Conservation (phyloP, 108 stramenopile species). For the Nannochloropsis gaditana region DNA sequence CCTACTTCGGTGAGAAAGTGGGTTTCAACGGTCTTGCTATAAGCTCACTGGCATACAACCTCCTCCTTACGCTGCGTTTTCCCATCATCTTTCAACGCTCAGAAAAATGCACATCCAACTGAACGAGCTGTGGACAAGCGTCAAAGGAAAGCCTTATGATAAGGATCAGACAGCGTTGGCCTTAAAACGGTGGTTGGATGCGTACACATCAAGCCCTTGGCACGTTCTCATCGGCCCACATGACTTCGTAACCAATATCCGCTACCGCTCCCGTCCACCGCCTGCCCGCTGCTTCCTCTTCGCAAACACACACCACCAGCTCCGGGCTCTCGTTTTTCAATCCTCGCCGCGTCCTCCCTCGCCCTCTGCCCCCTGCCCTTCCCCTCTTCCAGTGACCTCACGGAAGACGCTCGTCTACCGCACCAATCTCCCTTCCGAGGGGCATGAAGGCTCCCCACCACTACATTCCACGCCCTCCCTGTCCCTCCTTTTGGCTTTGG, state of each 20-base stretch:
- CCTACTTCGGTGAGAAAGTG: too few species aligned
- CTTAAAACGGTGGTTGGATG: neutral
- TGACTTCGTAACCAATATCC: constrained; percentile 6
- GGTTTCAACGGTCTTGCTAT: too few species aligned
- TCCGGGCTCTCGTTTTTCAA: neutral
- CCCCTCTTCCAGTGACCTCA: neutral
- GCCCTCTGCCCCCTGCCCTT: neutral
- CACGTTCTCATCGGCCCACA: neutral
- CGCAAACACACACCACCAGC: neutral
- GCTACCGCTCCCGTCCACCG: constrained; percentile 11
- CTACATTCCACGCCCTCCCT: neutral
- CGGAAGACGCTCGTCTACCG: neutral
- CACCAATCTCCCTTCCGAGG: neutral
- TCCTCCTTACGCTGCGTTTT: too few species aligned
- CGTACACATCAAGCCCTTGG: neutral
- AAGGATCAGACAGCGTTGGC: neutral
- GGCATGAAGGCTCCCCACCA: neutral
- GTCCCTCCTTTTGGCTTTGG: neutral
- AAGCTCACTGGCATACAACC: too few species aligned
- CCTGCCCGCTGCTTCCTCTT: constrained; percentile 12
- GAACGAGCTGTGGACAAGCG: neutral
- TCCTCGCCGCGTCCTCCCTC: neutral
- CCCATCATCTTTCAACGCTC: too few species aligned
- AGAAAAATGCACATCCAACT: neutral
- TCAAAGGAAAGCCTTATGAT: neutral